These are phyloP conservation scores for Blastobotrys elegans DNA, from an alignment of 1,139 yeast species.

Conservation along the genomic window DNA sequence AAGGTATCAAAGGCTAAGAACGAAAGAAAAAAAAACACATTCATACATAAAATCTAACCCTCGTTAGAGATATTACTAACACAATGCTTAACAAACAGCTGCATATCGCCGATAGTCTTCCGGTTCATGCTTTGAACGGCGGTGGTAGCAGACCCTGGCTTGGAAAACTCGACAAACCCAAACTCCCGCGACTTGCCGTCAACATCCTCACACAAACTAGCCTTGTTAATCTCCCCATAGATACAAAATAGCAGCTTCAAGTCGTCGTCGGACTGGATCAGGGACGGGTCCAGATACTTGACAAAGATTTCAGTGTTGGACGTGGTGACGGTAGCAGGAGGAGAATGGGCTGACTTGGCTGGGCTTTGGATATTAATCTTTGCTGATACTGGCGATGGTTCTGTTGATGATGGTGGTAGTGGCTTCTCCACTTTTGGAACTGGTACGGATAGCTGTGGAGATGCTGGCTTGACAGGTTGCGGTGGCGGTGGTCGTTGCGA, in stretches of 20 bases:
- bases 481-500: not conserved
- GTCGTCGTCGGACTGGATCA: constrained; percentile 10
- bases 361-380: not conserved
- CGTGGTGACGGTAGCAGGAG: not conserved
- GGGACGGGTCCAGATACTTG: constrained; percentile 8
- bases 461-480: not conserved
- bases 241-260: constrained; percentile 8
- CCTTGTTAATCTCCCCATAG: constrained; percentile 9
- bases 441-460: not conserved
- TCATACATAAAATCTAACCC: not conserved
- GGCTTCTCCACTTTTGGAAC: not conserved
- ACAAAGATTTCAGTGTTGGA: constrained; percentile 4
- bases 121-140: constrained; percentile 9
- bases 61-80: not conserved
- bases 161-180: constrained; percentile 89
- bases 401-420: not conserved
- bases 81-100: constrained; percentile 1
- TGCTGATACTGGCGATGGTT: not conserved
- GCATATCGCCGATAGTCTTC: constrained; percentile 6
- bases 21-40: not conserved
- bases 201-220: not conserved
- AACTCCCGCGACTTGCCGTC: constrained; percentile 52
- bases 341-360: not conserved
- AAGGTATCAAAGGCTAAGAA: no score
- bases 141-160: constrained; percentile 49